Base-by-base conservation (phyloP, 1,139 yeast genomes). In the Pichia sp. region DNA sequence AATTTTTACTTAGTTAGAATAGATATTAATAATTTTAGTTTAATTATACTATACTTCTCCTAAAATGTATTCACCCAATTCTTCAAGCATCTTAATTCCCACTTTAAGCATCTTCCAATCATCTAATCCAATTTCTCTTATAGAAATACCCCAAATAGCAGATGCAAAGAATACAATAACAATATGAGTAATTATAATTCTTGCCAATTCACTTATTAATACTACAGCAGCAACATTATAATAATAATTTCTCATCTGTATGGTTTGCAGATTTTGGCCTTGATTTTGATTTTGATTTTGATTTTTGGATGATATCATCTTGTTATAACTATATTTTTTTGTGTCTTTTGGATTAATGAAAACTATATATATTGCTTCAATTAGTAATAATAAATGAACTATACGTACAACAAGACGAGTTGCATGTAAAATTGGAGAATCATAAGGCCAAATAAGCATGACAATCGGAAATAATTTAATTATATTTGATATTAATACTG, bases 401-500 rank as follows among this genome's bases (percentile, higher is more conserved):
- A 60, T 44, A 29, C 58, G 56, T 16, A 63, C 61, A 25, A 61
- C 48, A 20, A 55, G 50, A 46, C 63, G 52, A 1, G 65, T 63
- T 28, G 61, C 50, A 37, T 59, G 56, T 27, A 63, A 50, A 7
- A 82, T 70, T 0, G 85, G 73, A 6, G 86, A 75, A 58, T 92
- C 97, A 59, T 92, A 92, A 1, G 96, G 92, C 99, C 99, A 92
- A 33, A 94, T 90, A 33, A 92, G 70, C 90, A 90, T 90, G 31
- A 92, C 69, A n/a, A 94, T 84, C 0, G 98, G 98, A 51, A 90
- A 82, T 25, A 92, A 70, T 58, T 83, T 86, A 35, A 92, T 80
- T 1, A 87, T 78, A 37, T 87, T 80, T 0, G 97, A 80, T 3
- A 87, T 74, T 38, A 89, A 61, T 1, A 87, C 72, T 0, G 96